These are phyloP conservation scores for Apiotrichum gracile DNA, from an alignment of 1,284 basidiomycete genomes.

Conservation along the genomic window DNA sequence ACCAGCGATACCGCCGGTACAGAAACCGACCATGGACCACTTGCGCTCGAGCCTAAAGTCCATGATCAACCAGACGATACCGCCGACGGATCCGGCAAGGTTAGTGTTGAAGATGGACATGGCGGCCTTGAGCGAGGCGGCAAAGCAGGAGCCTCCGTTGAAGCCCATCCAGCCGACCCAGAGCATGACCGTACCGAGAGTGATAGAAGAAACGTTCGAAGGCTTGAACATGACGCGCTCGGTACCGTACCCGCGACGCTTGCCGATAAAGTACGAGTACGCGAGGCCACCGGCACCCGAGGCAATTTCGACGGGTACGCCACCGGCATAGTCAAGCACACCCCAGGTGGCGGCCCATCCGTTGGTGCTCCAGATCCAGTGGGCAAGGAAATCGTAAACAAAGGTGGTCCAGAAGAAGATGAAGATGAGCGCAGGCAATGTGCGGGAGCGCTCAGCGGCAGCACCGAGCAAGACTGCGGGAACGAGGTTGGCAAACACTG, in stretches of 20 bases:
- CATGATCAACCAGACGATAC: constrained; percentile 81
- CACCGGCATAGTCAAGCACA: constrained; percentile 71
- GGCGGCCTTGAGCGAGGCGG: constrained; percentile 81
- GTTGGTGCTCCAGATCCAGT: constrained; percentile 67
- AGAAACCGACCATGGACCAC: constrained; percentile 78
- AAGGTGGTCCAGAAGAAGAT: constrained; percentile 67
- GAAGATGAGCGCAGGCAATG: constrained; percentile 81
- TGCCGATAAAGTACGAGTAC: constrained; percentile 63
- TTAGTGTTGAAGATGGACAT: constrained; percentile 86
- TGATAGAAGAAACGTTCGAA: constrained; percentile 75
- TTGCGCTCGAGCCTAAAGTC: constrained; percentile 78
- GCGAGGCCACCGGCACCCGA: constrained; percentile 82
- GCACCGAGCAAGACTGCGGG: constrained; percentile 54
- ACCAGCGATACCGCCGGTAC: constrained; percentile 57
- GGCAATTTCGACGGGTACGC: constrained; percentile 88
- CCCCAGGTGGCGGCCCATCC: constrained; percentile 91
- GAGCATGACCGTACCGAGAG: constrained; percentile 78
- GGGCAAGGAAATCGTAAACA: constrained; percentile 67
- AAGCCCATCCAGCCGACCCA: constrained; percentile 75
- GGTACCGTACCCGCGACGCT: constrained; percentile 60
- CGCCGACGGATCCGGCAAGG: constrained; percentile 52
- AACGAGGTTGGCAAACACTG: constrained; percentile 50
- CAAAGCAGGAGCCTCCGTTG: constrained; percentile 68
- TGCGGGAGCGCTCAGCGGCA: constrained; percentile 79
- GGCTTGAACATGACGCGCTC: constrained; percentile 84